Base-by-base conservation (phyloP, 179 eudicot genomes). In the Beta lomatogona region DNA sequence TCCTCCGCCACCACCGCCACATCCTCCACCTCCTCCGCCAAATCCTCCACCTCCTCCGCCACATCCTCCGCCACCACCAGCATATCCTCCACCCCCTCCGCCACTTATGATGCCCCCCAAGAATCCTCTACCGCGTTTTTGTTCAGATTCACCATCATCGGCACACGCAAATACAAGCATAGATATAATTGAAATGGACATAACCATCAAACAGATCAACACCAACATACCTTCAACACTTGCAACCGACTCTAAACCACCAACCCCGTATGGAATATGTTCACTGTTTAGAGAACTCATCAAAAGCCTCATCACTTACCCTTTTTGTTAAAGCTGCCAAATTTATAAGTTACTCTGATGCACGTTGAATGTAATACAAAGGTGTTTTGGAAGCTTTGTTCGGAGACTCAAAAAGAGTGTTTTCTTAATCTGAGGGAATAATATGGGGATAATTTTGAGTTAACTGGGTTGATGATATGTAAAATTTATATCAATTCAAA, bases 81-180 rank as follows among this genome's bases (percentile, higher is more conserved):
- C n/a, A n/a, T n/a, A n/a, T n/a, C n/a, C n/a, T n/a, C n/a, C 15
- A 4, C 58, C 18, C 0, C 58, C 58, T 9, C 75, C 28, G 4
- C 54, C 53, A 6, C 55, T 52, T 1, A 48, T 0, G 52, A 48
- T 48, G 6, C 9, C 9, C 1, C 52, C 52, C 8, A 1, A 1
- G 41, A 1, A 36, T 36, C 0, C 41, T 0, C 41, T 2, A 36
- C 1, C 2, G 16, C 4, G 50, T 3, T 41, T 15, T 41, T 48
- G 19, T 48, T n/a, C n/a, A 48, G 74, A 18, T 46, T 71, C 11
- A n/a, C 31, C 18, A 69, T 44, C 73, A 71, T 71, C 55, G 31
- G 16, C 57, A 21, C 75, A 71, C 6, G 28, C 28, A 71, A 71
- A 21, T n/a, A 71, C 31, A 50, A 71, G 52, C 75, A 71, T 71